Conservation (phyloP, 495 filamentous ascomycete species). For the Thermochaetoides thermophila region DNA sequence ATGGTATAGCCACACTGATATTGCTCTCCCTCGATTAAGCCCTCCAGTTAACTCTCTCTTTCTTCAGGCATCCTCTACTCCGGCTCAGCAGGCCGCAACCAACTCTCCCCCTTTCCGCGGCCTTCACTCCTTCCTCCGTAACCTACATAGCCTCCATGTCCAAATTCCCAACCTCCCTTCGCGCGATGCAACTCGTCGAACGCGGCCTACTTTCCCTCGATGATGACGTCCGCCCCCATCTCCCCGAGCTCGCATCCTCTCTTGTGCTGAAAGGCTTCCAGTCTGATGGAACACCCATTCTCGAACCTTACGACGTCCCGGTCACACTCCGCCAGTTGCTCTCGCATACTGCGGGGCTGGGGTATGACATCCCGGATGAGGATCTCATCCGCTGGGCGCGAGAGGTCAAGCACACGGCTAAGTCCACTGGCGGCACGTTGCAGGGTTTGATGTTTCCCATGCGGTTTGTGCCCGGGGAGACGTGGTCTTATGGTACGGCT, state of each 20-base stretch:
- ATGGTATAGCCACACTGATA: conserved; percentile 6
- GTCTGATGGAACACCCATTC: conserved; percentile 4
- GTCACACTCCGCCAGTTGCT: conserved; percentile 21
- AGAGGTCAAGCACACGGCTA: conserved; percentile 8
- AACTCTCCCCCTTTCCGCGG: conserved; percentile 3
- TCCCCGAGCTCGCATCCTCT: conserved; percentile 20
- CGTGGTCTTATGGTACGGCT: conserved; percentile 19
- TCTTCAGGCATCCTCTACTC: conserved; percentile 8
- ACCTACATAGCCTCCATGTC: conserved; percentile 26
- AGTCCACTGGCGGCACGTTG: conserved; percentile 5
- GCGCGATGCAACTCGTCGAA: conserved; percentile 23
- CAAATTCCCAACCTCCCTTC: conserved; percentile 22
- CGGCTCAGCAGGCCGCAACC: conserved; percentile 13
- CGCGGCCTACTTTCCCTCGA: conserved; percentile 20
- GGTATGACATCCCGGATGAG: conserved; percentile 14
- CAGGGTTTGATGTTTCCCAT: conserved; percentile 19
- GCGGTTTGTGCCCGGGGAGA: conserved; percentile 15
- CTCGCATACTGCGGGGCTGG: conserved; percentile 18
- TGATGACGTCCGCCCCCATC: conserved; percentile 13
- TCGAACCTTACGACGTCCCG: conserved; percentile 12
- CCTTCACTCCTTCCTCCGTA: conserved; percentile 35
- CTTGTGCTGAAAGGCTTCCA: conserved; percentile 16
- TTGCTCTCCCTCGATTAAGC: neutral
- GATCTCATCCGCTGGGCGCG: conserved; percentile 14
- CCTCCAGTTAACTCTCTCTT: neutral